phyloP scores from a whole-genome alignment of 2,329 filamentous ascomycete genomes.

The Cladosporium sp. region DNA sequence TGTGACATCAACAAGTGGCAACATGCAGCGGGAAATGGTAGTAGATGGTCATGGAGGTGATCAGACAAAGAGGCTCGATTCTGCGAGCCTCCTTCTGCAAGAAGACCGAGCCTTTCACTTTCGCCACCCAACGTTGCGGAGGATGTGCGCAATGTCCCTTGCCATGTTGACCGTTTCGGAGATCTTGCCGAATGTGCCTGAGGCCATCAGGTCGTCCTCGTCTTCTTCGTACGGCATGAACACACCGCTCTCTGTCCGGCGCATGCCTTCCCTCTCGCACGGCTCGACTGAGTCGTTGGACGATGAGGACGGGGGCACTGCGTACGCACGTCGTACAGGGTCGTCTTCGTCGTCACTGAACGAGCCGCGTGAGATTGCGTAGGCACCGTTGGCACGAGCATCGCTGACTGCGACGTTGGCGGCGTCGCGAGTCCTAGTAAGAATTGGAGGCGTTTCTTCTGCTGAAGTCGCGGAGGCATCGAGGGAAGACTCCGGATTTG shows the following conservation, averaged over 20 bases:
- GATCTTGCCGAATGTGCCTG: slow-evolving; percentile 73
- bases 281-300: slow-evolving; percentile 40
- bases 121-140: slow-evolving; percentile 67
- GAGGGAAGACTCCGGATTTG: slow-evolving; percentile 35
- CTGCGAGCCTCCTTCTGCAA: neutral
- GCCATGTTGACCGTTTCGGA: slow-evolving; percentile 74
- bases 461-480: slow-evolving; percentile 24
- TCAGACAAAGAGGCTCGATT: neutral
- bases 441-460: slow-evolving; percentile 8
- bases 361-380: slow-evolving; percentile 14
- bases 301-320: slow-evolving; percentile 33
- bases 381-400: slow-evolving; percentile 9
- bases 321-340: slow-evolving; percentile 47
- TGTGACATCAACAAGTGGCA: neutral
- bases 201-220: slow-evolving; percentile 56
- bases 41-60: no score
- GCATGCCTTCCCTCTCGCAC: slow-evolving; percentile 64
- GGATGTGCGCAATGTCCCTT: slow-evolving; percentile 64
- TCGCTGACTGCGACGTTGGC: slow-evolving; percentile 12
- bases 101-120: slow-evolving; percentile 42
- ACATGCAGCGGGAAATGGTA: slow-evolving; percentile 2
- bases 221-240: slow-evolving; percentile 84
- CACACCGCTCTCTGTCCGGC: slow-evolving; percentile 82
- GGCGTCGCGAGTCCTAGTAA: neutral
- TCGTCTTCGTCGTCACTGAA: slow-evolving; percentile 51